Conservation (phyloP, 805 yeast species). For the Saccharomycopsis sp. region DNA sequence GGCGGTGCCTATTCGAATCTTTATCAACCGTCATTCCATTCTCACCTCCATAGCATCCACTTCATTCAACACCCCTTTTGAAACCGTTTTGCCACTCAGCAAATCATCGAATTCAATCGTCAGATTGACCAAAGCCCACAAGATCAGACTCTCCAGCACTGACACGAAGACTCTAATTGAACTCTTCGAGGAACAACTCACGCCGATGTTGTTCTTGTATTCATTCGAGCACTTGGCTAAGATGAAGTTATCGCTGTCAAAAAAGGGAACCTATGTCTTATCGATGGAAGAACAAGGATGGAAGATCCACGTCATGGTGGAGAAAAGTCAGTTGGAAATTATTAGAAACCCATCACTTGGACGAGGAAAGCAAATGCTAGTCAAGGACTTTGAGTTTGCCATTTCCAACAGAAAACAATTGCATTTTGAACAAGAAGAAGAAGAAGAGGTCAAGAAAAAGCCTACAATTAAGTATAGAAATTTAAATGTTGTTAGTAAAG, state of each 20-base stretch:
- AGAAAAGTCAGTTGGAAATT: conserved; percentile 9
- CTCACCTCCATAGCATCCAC: not conserved
- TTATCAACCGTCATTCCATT: conserved; percentile 14
- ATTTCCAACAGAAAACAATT: not conserved
- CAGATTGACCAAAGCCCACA: conserved; percentile 4
- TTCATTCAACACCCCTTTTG: not conserved
- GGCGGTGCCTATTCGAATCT: conserved; percentile 14
- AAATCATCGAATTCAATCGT: conserved; percentile 10
- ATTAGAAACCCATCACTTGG: conserved; percentile 1
- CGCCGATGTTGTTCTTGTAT: conserved; percentile 6
- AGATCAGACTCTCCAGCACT: conserved; percentile 12
- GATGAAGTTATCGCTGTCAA: conserved; percentile 3
- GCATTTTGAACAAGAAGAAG: not conserved
- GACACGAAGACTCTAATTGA: conserved; percentile 8
- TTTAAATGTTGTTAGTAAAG: conserved; percentile 6
- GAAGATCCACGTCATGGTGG: conserved; percentile 14
- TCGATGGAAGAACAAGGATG: conserved; percentile 8
- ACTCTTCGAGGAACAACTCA: conserved; percentile 4
- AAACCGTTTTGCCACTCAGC: conserved; percentile 12
- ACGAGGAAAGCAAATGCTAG: no score
- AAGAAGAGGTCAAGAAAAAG: conserved; percentile 5
- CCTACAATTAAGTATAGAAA: not conserved
- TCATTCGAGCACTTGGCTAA: conserved; percentile 5
- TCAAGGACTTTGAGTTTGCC: not conserved
- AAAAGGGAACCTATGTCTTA: conserved; percentile 4